Conservation (phyloP, 2,329 filamentous ascomycete genomes). For the Pseudogymnoascus destructans region DNA sequence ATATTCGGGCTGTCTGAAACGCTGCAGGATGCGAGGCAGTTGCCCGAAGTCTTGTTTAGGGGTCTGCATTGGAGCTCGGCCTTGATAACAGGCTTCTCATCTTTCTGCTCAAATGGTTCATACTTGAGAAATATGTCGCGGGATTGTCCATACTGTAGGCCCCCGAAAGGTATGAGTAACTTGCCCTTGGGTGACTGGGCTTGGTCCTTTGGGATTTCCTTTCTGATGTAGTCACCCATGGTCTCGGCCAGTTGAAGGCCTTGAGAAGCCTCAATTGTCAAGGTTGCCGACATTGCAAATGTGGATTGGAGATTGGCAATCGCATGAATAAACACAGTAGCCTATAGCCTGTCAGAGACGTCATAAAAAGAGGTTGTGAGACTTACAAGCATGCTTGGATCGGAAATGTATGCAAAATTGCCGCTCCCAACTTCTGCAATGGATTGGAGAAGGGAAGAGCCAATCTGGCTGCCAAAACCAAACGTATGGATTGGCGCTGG, state of each 20-base stretch:
- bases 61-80: conserved; percentile 1
- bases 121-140: not conserved
- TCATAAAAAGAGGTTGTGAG: not conserved
- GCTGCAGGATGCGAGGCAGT: not conserved
- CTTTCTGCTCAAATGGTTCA: not conserved
- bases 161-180: not conserved
- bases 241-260: conserved; percentile 30
- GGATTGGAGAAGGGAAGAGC: conserved; percentile 43
- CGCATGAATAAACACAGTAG: conserved; percentile 47
- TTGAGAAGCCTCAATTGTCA: conserved; percentile 31
- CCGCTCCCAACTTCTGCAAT: conserved; percentile 45
- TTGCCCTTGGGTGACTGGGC: not conserved
- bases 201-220: not conserved
- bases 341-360: not conserved
- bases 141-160: not conserved
- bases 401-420: conserved; percentile 48
- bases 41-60: not conserved
- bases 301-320: conserved; percentile 48
- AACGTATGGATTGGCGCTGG: conserved; percentile 37
- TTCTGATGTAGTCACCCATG: conserved; percentile 29
- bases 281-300: conserved; percentile 35
- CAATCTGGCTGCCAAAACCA: conserved; percentile 38
- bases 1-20: conserved; percentile 16
- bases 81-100: not conserved
- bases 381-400: conserved; percentile 45